Conservation (phyloP, 1,284 basidiomycete genomes). For the Apiotrichum veenhuisii region DNA sequence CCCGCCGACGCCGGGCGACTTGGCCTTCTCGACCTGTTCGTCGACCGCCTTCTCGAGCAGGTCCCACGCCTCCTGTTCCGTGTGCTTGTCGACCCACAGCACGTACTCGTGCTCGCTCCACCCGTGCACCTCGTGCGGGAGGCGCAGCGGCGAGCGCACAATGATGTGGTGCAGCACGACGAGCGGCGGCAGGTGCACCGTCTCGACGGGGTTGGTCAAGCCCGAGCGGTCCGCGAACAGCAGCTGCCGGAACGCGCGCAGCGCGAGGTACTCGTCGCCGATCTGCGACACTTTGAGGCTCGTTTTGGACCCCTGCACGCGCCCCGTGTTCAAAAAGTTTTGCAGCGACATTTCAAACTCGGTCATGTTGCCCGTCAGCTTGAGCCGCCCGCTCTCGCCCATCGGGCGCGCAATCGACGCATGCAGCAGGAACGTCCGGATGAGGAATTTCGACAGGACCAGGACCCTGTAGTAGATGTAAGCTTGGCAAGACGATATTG, state of each 20-base stretch:
- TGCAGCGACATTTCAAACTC: constrained; percentile 86
- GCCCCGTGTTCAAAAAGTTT: constrained; percentile 61
- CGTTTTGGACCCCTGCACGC: constrained; percentile 56
- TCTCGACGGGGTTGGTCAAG: constrained; percentile 63
- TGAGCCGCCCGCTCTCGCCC: constrained; percentile 82
- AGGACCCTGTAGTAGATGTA: constrained; percentile 58
- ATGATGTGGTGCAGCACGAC: constrained; percentile 87
- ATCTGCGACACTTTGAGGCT: constrained; percentile 64
- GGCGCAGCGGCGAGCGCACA: constrained; percentile 75
- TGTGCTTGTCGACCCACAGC: constrained; percentile 46
- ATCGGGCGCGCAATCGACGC: constrained; percentile 81
- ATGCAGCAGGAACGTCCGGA: constrained; percentile 81
- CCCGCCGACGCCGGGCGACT: neutral
- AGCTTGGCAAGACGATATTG: neutral
- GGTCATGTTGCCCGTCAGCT: constrained; percentile 90
- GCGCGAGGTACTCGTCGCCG: constrained; percentile 71
- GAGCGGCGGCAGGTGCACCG: constrained; percentile 67
- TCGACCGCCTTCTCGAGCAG: constrained; percentile 43
- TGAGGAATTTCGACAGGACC: constrained; percentile 66
- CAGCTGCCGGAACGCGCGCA: constrained; percentile 71
- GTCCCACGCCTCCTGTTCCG: constrained; percentile 33
- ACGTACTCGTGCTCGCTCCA: constrained; percentile 88
- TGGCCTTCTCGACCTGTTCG: constrained; percentile 27
- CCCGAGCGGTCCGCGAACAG: constrained; percentile 76
- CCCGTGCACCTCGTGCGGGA: constrained; percentile 80